Conservation (phyloP, 2,329 filamentous ascomycete species). For the Dryadomyces quercivorus region DNA sequence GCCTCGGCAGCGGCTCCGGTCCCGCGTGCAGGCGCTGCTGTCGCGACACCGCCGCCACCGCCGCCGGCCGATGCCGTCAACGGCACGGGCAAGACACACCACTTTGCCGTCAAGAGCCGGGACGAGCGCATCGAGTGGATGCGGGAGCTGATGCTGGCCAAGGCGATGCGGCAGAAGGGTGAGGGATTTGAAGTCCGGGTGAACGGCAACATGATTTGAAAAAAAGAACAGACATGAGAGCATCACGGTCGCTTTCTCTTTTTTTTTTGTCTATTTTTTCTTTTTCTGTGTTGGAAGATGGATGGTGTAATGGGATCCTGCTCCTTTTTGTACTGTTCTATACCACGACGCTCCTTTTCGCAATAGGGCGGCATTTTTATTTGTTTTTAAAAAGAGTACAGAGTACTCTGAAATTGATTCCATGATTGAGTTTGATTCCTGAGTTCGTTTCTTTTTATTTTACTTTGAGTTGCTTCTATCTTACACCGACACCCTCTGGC, state of each 20-base stretch:
- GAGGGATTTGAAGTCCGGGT: conserved; percentile 74
- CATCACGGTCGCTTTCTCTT: too few species aligned
- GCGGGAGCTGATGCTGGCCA: conserved; percentile 83
- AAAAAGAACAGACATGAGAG: neutral
- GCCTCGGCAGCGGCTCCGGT: conserved; percentile 11
- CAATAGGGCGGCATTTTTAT: conserved; percentile 9
- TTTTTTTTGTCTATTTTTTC: too few species aligned
- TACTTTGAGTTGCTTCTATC: conserved; percentile 13
- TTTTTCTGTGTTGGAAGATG: neutral
- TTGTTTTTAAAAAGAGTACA: neutral
- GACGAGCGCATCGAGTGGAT: conserved; percentile 97
- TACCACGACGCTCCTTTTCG: conserved; percentile 12
- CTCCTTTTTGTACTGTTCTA: conserved; percentile 7
- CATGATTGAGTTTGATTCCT: neutral
- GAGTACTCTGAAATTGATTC: neutral
- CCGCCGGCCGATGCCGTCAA: conserved; percentile 35
- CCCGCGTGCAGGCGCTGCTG: neutral
- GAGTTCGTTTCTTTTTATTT: neutral
- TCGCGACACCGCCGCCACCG: conserved; percentile 15
- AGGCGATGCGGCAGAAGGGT: conserved; percentile 72
- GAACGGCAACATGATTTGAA: conserved; percentile 63
- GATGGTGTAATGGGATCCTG: neutral
- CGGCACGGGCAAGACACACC: conserved; percentile 70
- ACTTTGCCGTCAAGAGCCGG: conserved; percentile 78
- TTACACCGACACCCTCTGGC: conserved; percentile 5